Evolutionary conservation across 2,329 filamentous ascomycete species (phyloP), one percentile per base, ranked within the genome.

Genomic region (Beauveria varroae): DNA sequence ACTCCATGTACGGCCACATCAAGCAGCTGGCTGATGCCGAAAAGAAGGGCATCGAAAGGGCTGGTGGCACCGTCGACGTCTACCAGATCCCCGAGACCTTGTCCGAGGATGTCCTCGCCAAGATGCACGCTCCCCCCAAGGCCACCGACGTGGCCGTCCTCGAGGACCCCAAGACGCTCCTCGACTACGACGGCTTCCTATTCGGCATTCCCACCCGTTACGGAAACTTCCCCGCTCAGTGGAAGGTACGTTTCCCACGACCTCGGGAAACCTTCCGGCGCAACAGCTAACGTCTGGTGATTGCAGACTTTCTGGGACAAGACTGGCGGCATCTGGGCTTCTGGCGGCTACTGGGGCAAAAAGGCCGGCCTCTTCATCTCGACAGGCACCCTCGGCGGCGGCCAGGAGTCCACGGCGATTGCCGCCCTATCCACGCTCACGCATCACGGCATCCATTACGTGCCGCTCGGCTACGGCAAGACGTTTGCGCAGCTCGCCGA

Each of bases 141-240:
- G 75, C 83, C 69, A 73, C 82, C 66, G 80, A 84, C 71, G 79
- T 95, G 73, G 83, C 86, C 62, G 74, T 91, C 67, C 80, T 87
- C 55, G 73, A 82, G 20, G 77, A 83, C 71, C 81, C 85, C 6
- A 58, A 71, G 14, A 79, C 74, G 37, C 86, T 97, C 49, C 84
- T 87, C 71, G 65, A 79, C 58, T 98, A 96, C 79, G 93, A 98
- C 71, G 95, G 81, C 67, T 87, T 97, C 80, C 87, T 99, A 66
- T 84, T 98, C 70, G 95, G 95, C 67, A 95, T 98, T 74, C 95
- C 95, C 63, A 99, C 95, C 57, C 86, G 95, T 67, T 99, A 91
- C 79, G 95, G 95, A 70, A 98, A 96, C 86, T 96, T 96, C 83
- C 93, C 93, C 54, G 90, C 88, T 20, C 95, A 99, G 79, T 97